Evolutionary conservation across 352 stramenopile genomes (phyloP), one percentile per base, ranked within the genome.

Genomic region (Phytophthora ohioensis): DNA sequence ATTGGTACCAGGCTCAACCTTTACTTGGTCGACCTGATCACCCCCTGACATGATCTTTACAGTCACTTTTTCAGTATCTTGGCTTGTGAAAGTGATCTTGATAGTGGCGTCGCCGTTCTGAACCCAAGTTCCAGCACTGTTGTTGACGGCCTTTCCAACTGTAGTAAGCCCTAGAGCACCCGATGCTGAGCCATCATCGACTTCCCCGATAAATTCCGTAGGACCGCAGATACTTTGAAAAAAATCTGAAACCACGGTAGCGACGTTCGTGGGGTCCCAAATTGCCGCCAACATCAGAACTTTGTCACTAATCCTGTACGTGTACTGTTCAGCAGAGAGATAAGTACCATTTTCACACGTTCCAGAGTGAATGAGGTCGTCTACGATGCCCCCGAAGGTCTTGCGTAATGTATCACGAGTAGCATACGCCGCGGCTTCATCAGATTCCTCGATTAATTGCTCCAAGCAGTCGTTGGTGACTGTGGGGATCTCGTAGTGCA

Each of bases 221-320:
- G 78, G 80, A 5, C 80, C 71, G 39, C 80, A 88, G 51, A 86
- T 85, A 9, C 64, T 80, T 60, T 86, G 75, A n/a, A 87, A 78
- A 54, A 81, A 89, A 49, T 84, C 75, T 6, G 78, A 75, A 0
- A 69, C 74, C 58, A 87, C 60, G 5, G 54, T 64, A 6, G 68
- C 76, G 27, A 87, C 54, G 21, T 81, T 81, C 1, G 68, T 84
- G 2, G 74, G 71, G 51, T 89, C 81, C 48, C 84, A 87, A 39
- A 76, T 69, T 4, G 79, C 70, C n/a, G 78, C 64, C 5, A 78
- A 65, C 31, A 76, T 69, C 3, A 84, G 47, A 4, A 67, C 59
- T 15, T 80, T 73, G 61, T 87, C 64, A 0, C 67, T 60, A 55
- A 87, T 72, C 17, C 56, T 72, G 60, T 82, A 63, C 4, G 68